Evolutionary conservation across 1,284 basidiomycete species (phyloP).

Genomic region (Naganishia liquefaciens): DNA sequence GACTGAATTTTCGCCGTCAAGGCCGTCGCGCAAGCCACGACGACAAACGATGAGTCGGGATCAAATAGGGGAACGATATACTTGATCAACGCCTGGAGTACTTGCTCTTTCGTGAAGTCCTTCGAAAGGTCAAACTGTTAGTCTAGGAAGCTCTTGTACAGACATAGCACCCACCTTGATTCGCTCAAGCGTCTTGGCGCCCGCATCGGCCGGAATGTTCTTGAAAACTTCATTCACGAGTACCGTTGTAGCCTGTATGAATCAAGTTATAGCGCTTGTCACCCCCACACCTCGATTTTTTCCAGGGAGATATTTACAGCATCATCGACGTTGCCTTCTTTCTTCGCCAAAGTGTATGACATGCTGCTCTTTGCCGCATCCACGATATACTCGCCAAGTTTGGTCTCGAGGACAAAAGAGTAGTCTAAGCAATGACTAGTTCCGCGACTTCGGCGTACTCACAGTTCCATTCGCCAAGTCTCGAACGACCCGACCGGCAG

Average conservation of each 20-base stretch:
- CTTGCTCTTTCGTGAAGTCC: slow-evolving; percentile 73
- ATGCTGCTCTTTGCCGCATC: slow-evolving; percentile 91
- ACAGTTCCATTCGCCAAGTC: slow-evolving; percentile 77
- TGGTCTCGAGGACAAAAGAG: too few relatives aligned
- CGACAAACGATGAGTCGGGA: slow-evolving; percentile 71
- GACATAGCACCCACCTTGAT: slow-evolving; percentile 56
- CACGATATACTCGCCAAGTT: slow-evolving; percentile 76
- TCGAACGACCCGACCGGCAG: slow-evolving; percentile 72
- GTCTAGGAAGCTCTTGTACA: not conserved
- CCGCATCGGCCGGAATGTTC: slow-evolving; percentile 70
- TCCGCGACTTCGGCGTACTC: too few relatives aligned
- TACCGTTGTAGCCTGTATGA: slow-evolving; percentile 67
- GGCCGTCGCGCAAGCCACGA: slow-evolving; percentile 77
- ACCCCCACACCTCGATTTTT: slow-evolving; percentile 6
- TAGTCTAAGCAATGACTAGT: too few relatives aligned
- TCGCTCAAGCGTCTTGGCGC: slow-evolving; percentile 71
- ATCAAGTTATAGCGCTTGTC: not conserved
- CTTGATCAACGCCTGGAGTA: slow-evolving; percentile 67
- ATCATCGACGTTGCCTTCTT: slow-evolving; percentile 76
- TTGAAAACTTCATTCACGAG: slow-evolving; percentile 86
- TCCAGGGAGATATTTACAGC: slow-evolving; percentile 63
- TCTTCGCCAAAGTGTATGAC: slow-evolving; percentile 77
- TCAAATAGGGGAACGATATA: slow-evolving; percentile 89
- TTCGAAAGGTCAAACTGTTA: slow-evolving; percentile 44
- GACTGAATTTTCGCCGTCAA: slow-evolving; percentile 73